A percentile compares a stretch with the other conserved stretches of the same genome.
These are phyloP conservation scores for Anisodus acutangulus DNA, from an alignment of 257 asterid genomes.

Conservation along the genomic window DNA sequence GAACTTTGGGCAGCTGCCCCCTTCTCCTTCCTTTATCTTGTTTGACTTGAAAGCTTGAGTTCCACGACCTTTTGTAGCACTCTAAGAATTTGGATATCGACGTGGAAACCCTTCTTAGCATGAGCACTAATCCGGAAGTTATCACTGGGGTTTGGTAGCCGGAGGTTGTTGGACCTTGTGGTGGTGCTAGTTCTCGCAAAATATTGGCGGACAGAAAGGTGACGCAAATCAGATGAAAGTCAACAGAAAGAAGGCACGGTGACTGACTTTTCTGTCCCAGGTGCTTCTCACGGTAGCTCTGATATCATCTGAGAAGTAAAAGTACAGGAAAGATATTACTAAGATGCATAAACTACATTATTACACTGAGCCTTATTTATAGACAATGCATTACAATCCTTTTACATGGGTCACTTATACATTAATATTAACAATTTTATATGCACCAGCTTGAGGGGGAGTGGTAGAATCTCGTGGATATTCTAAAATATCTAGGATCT, in stretches of 20 bases:
- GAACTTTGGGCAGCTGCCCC: not conserved
- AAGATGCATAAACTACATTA: not conserved
- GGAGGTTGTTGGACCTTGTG: not conserved
- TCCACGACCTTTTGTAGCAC: not conserved
- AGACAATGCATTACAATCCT: not conserved
- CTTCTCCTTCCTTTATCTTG: not conserved
- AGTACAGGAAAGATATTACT: not conserved
- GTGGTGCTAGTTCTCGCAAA: not conserved
- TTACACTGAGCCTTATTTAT: not conserved
- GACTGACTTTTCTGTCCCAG: not conserved
- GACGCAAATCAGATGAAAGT: not conserved
- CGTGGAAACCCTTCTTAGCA: not conserved
- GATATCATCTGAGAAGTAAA: not conserved
- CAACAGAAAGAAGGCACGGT: not conserved
- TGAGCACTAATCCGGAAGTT: not conserved
- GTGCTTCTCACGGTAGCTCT: not conserved
- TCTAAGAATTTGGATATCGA: not conserved
- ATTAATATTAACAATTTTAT: slow-evolving; percentile 15
- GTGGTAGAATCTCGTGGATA: not conserved
- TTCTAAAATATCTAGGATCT: not conserved
- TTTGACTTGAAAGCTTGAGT: not conserved
- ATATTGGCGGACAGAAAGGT: not conserved
- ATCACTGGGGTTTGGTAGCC: not conserved
- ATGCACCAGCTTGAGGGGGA: not conserved
- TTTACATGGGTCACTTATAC: not conserved